Percentiles rank a stretch among this genome's conserved stretches.
Evolutionary conservation across 805 yeast genomes (phyloP).

Genomic region (Yarrowia sp.): DNA sequence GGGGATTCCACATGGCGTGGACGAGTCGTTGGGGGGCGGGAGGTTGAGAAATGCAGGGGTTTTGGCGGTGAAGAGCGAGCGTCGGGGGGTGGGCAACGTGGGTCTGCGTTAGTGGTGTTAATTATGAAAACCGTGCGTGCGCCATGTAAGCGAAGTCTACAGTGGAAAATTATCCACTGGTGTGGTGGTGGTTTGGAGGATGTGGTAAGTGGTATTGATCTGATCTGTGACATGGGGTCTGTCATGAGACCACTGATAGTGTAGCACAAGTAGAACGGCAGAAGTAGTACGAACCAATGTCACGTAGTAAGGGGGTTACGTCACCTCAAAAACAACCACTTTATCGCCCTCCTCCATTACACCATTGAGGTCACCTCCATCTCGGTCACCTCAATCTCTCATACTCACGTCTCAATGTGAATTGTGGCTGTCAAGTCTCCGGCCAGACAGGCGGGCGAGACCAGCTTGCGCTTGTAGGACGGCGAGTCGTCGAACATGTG

Average conservation of each 20-base stretch:
- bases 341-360: too few relatives aligned
- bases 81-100: constrained; percentile 25
- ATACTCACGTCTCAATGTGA: constrained; percentile 33
- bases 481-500: constrained; percentile 39
- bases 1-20: constrained; percentile 30
- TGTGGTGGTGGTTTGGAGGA: not conserved
- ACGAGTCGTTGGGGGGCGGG: constrained; percentile 36
- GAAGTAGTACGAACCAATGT: too few relatives aligned
- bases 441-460: constrained; percentile 8
- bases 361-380: not conserved
- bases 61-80: constrained; percentile 31
- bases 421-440: not conserved
- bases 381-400: not conserved
- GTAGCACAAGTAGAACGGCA: too few relatives aligned
- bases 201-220: not conserved
- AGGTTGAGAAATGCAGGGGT: constrained; percentile 38
- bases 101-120: constrained; percentile 24
- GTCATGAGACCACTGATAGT: too few relatives aligned
- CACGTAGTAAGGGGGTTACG: too few relatives aligned
- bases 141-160: too few relatives aligned
- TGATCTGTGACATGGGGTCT: not conserved
- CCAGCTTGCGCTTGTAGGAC: constrained; percentile 36
- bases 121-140: too few relatives aligned
- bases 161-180: not conserved
- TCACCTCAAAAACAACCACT: too few relatives aligned